These are phyloP conservation scores for Leptoxyphium fumago DNA, from an alignment of 2,329 filamentous ascomycete species.

Conservation along the genomic window DNA sequence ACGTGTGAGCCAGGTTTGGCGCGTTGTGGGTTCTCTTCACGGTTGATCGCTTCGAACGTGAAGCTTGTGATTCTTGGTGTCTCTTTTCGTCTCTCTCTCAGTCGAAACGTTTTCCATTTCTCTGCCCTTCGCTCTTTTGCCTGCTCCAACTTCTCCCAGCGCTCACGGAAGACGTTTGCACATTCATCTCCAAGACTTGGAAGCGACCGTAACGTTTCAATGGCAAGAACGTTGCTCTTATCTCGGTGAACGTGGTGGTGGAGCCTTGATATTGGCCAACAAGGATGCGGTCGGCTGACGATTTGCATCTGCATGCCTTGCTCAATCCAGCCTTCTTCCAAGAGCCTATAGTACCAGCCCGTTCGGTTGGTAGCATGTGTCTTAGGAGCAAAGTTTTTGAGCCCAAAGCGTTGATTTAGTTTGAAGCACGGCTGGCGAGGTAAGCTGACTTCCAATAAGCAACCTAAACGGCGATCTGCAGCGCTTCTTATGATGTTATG, in stretches of 20 bases:
- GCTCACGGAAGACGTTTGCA: conserved; percentile 20
- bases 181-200: conserved; percentile 29
- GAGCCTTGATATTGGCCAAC: conserved; percentile 52
- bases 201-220: conserved; percentile 37
- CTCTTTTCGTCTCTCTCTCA: conserved; percentile 17
- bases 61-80: conserved; percentile 43
- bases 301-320: conserved; percentile 44
- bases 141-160: conserved; percentile 2
- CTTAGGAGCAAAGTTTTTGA: conserved; percentile 4
- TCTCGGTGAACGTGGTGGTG: too few species aligned
- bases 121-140: conserved; percentile 18
- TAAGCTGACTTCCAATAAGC: conserved; percentile 43
- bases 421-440: conserved; percentile 52
- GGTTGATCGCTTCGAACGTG: conserved; percentile 40
- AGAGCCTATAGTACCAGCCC: conserved; percentile 4
- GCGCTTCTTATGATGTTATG: too few species aligned
- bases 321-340: conserved; percentile 31
- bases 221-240: conserved; percentile 43
- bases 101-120: conserved; percentile 15
- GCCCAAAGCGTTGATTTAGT: conserved; percentile 44
- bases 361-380: conserved; percentile 5
- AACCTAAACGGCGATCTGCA: too few species aligned
- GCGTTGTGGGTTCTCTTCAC: not conserved
- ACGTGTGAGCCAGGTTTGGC: conserved; percentile 13
- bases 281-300: conserved; percentile 39